Evolutionary conservation across 176 grass and related monocot genomes (phyloP), one percentile per base, ranked within the genome.

Genomic region (Thalia dealbata): DNA sequence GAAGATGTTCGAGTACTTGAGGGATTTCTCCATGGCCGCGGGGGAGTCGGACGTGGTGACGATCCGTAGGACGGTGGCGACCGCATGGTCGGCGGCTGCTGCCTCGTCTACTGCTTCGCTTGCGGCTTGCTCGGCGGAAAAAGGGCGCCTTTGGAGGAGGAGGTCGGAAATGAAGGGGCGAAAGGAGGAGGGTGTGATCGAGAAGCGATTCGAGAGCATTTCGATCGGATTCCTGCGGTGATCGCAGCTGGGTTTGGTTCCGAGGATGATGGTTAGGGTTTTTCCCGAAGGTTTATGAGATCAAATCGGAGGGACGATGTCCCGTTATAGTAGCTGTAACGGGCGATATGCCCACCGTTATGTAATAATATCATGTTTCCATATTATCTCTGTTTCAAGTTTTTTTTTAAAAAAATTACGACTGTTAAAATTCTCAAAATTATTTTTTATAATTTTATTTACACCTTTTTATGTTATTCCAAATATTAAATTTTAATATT

Each of bases 31-130:
- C 89, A 96, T 90, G 50, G 69, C 74, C 0, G 88, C 83, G 50
- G 74, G 74, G 73, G 87, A 86, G 63, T 84, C 63, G 54, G 88
- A 85, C 48, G 81, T 67, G 72, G 82, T 86, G 65, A 86, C 73
- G 78, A 88, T 63, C 73, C 67, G 64, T 81, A 87, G 86, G 55
- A 96, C 79, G 54, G 78, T 45, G 44, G 56, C 52, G n/a, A 81
- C 78, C 70, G 82, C 67, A 4, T 29, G 13, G 35, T 61, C 16
- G 24, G 23, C n/a, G 67, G 10, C 35, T 10, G 42, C 69, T 51
- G 38, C 66, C 18, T 3, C 70, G 26, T 11, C 70, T 16, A 13
- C 48, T 68, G 32, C 10, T 23, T 44, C 38, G 9, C 3, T n/a
- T 19, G 35, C 65, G 19, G 21, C 12, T 9, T 67, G 32, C 18